Evolutionary conservation across 768 basidiomycete species (phyloP), one percentile per base, ranked within the genome.

Genomic region (Mycena metata): DNA sequence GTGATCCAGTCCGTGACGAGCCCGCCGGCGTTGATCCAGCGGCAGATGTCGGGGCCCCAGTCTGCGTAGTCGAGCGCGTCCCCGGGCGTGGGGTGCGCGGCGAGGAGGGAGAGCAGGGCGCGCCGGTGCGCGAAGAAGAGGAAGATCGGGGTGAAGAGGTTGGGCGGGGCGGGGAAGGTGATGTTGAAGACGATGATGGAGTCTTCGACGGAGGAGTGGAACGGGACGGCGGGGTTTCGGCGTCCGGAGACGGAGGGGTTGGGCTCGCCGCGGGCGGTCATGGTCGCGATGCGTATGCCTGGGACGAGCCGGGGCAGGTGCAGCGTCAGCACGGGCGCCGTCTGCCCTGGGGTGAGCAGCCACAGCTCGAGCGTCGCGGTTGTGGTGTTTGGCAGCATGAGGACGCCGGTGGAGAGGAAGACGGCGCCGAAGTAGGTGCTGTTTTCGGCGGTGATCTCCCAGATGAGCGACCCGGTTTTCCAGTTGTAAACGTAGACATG

Each of bases 401-500:
- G 59, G 24, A 76, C 60, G 2, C 72, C 72, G 1, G 75, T 67
- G 6, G 76, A 69, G 9, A 79, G 63, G 43, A 78, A 76, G 6
- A 77, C 60, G 13, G 76, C 42, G 17, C 72, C 75, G 26, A 69
- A 72, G 64, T 77, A 78, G 5, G 74, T 73, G 13, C 69, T 39
- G 11, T 30, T 21, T 13, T 23, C 52, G 2, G 73, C 76, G 10
- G 42, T 55, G 2, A 72, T 64, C 24, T 73, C 57, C 77, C 75
- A 39, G 12, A 78, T 77, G 4, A 81, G 64, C 10, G 68, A 69
- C 7, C 81, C 82, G 0, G 78, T 81, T 68, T 76, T 78, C 86
- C 86, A 87, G 30, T 86, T 77, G 60, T 77, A 85, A 2, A 86
- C 73, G 54, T 79, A 84, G 19, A 87, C 72, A 5, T 70, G 69